phyloP scores from a whole-genome alignment of 805 yeast genomes.

The Hermanozyma aechmeae region DNA sequence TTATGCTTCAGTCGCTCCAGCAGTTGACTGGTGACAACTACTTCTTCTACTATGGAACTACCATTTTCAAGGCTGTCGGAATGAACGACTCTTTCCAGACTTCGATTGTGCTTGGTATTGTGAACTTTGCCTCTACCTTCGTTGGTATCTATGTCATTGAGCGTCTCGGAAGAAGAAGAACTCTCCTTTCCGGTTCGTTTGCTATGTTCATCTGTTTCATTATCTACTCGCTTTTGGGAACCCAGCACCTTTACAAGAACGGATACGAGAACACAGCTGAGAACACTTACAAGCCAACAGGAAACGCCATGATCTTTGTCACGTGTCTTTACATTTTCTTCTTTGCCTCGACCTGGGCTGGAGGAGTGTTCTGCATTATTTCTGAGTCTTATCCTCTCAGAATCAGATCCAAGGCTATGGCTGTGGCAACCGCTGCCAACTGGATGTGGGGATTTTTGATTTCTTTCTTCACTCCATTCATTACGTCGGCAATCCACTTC shows the following conservation, averaged over 20 bases:
- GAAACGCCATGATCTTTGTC: conserved; percentile 1
- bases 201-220: neutral
- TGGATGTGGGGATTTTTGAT: conserved; percentile 1
- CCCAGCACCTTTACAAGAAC: neutral
- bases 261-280: neutral
- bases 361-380: neutral
- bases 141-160: neutral
- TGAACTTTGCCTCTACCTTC: neutral
- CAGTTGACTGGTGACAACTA: neutral
- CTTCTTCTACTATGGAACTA: neutral
- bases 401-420: conserved; percentile 1
- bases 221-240: neutral
- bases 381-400: neutral
- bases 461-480: neutral
- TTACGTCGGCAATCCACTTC: neutral
- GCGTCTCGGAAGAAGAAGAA: neutral
- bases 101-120: neutral
- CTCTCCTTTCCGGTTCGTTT: neutral
- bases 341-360: conserved; percentile 1
- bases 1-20: conserved; percentile 1
- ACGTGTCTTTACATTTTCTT: neutral
- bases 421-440: conserved; percentile 1
- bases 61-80: conserved; percentile 1
- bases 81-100: neutral
- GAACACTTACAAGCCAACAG: neutral